Evolutionary conservation across 305 asterid species (phyloP), one percentile per base, ranked within the genome.

Genomic region (Fraxinus platypoda): DNA sequence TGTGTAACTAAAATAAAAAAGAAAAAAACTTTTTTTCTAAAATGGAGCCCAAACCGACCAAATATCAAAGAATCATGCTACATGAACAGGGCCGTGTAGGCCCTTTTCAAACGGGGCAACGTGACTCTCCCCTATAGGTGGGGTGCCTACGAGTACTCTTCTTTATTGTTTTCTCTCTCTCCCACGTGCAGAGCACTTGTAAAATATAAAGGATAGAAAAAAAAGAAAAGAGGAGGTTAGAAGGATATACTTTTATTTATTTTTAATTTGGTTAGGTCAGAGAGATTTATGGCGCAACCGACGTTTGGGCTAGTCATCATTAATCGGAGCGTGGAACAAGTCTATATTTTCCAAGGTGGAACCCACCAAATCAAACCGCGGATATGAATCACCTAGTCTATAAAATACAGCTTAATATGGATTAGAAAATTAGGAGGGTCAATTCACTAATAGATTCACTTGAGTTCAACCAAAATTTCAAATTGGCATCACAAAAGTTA

Each of bases 201-300:
- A 64, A 64, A 64, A 64, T 23, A 64, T 4, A 11, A 64, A 26
- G 72, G 34, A 64, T 34, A 5, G 0, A 8, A 8, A 21, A 8
- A 2, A 0, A 1, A 66, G 0, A 26, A 28, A 28, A 0, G 4
- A 11, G 0, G 34, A 26, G n/a, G 8, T 23, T 25, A 66, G 74
- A 11, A 66, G 17, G 74, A 26, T 66, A 23, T 26, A 19, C 33
- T 62, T 23, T 66, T 66, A 23, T 26, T 66, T 11, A 23, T 66
- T 9, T 66, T 23, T 28, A 25, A 25, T 23, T 8, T 62, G 33
- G 72, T 62, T 62, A 62, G 33, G 72, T 64, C 71, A 4, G 74
- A 68, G 74, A 68, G 37, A 68, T 68, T 68, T 68, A 68, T 68
- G 74, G 74, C 74, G 74, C 21, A 68, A 68, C 74, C 19, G 15